Base-by-base conservation (phyloP, 2,329 filamentous ascomycete genomes). In the Pyricularia pennisetigena region DNA sequence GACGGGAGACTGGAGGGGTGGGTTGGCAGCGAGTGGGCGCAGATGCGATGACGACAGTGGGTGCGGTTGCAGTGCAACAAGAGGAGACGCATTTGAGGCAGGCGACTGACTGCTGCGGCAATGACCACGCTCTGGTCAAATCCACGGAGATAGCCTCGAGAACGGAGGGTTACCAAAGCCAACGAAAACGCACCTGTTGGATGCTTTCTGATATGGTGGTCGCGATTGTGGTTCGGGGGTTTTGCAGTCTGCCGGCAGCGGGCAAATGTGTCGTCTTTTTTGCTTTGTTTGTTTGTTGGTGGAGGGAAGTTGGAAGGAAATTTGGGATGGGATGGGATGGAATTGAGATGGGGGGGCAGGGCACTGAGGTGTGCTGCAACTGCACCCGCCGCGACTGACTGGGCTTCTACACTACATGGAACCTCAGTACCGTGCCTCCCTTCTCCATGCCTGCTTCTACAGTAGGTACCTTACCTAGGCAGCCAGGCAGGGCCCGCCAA, bases 31-130 rank as follows among this genome's bases (percentile, higher is more conserved):
- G 72, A 66, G 66, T 67, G 30, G 66, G 61, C 72, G 72, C 71
- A 71, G 71, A 70, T 68, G 70, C 69, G 71, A 74, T 74, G 73
- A 74, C 73, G 73, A 72, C 70, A 74, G 72, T 67, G 69, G 70
- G 68, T 64, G 68, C 57, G 57, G 57, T 61, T 61, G 57, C 57
- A 61, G 23, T 61, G 57, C 54, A 62, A 41, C 41, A 61, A 35
- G 32, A 41, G 57, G 64, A 32, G 29, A 61, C 54, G 64, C 23
- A 57, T 66, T 65, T 26, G 64, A 28, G 24, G 64, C 64, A 41
- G 24, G 41, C 32, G 64, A 49, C 64, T 23, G 64, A 66, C 64
- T 20, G 35, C 16, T 28, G 64, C 12, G 32, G 32, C 30, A 68
- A 64, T 54, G 66, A 67, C 68, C 64, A 64, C 54, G 23, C 20